Evolutionary conservation across 345 rosid genomes (phyloP).

Genomic region (Brassica carinata): DNA sequence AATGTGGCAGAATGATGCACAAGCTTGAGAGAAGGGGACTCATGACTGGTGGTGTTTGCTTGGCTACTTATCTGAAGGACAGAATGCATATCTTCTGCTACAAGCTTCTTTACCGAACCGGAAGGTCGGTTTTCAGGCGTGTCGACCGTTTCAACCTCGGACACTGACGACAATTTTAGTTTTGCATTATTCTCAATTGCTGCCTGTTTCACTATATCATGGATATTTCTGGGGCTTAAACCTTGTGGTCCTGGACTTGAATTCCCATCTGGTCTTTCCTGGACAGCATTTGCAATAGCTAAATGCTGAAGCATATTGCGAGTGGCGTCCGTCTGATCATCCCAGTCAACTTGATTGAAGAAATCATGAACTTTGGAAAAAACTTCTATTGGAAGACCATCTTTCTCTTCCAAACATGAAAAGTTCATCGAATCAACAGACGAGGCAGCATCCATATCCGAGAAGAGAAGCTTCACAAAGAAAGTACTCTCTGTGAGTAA

Average conservation of each 20-base stretch:
- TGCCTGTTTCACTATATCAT: conserved; percentile 43
- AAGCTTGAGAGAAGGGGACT: conserved; percentile 36
- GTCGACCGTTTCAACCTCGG: conserved; percentile 40
- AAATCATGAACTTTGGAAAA: conserved; percentile 92
- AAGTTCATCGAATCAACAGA: conserved; percentile 63
- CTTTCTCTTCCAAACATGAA: conserved; percentile 76
- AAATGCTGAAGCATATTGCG: conserved; percentile 75
- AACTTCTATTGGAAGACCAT: conserved; percentile 87
- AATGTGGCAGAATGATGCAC: conserved; percentile 46
- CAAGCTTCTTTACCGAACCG: conserved; percentile 26
- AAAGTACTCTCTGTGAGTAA: conserved; percentile 40
- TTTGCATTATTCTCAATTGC: conserved; percentile 41
- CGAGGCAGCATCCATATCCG: conserved; percentile 86
- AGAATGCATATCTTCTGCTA: conserved; percentile 36
- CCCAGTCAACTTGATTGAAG: conserved; percentile 84
- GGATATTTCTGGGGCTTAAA: conserved; percentile 45
- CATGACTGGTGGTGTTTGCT: conserved; percentile 27
- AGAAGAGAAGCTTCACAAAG: conserved; percentile 81
- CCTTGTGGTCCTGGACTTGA: conserved; percentile 48
- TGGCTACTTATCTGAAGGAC: conserved; percentile 28
- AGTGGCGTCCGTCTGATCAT: conserved; percentile 72
- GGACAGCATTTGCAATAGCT: conserved; percentile 56
- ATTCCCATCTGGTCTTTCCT: conserved; percentile 46
- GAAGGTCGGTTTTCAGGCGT: conserved; percentile 37
- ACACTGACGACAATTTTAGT: conserved; percentile 39